Base-by-base conservation (phyloP, 805 yeast genomes). In the Teunomyces stri region DNA sequence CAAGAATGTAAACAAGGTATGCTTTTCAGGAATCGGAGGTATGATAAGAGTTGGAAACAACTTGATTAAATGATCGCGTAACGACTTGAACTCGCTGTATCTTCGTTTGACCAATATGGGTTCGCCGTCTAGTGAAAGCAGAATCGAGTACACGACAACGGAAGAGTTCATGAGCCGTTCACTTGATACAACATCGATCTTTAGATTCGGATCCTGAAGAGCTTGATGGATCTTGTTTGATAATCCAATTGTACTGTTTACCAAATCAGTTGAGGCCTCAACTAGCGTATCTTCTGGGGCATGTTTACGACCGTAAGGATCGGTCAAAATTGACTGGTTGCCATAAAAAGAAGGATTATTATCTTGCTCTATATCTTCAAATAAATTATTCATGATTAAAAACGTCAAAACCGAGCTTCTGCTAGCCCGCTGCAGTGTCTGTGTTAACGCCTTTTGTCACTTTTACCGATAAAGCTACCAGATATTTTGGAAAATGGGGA, bases 21-120 rank as follows among this genome's bases (percentile, higher is more conserved):
- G 78, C 49, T 73, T 73, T 47, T 70, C 76, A 0, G 78, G 78
- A 5, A 73, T 70, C 4, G 78, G 76, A 2, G 78, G 77, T 5
- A 73, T 57, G 4, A 73, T 59, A 10, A 62, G 46, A 1, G 75
- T 69, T 5, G 78, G 78, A 44, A 60, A 71, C n/a, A 72, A 53
- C 51, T 62, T 64, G 42, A 63, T 54, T 31, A 73, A 52, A 49
- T 60, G 63, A 48, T 70, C 75, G 21, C 76, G 57, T 9, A 73
- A 60, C 20, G 75, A 69, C 52, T 70, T 72, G 57, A 73, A 73
- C 54, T 73, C 78, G 38, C 72, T 64, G 54, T 72, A 73, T 39
- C 78, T 53, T 38, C 78, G 48, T 50, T 72, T 72, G 20, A 72
- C 76, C 5, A 71, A 63, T 31, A 63, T 66, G 27, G 64, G 39